Percentiles rank a stretch among this genome's conserved stretches.
These are phyloP conservation scores for Terfezia claveryi DNA, from an alignment of 495 filamentous ascomycete genomes.

Conservation along the genomic window DNA sequence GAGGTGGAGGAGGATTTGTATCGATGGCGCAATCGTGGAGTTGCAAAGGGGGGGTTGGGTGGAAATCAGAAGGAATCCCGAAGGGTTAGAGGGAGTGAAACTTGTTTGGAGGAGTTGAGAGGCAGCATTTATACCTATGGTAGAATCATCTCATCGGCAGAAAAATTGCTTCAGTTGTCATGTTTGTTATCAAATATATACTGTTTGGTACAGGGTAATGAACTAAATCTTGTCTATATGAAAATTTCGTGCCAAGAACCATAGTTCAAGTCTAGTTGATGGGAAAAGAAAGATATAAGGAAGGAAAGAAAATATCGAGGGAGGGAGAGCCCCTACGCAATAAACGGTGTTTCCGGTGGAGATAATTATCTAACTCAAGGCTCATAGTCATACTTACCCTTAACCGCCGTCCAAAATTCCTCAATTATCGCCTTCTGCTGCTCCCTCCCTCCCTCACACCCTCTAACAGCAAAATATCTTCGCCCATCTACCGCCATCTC, in stretches of 20 bases:
- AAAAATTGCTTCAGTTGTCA: too few relatives aligned
- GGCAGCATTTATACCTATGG: too few relatives aligned
- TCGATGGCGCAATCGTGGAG: constrained; percentile 69
- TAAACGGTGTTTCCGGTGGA: constrained; percentile 10
- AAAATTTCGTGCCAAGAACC: too few relatives aligned
- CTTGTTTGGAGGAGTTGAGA: background rate
- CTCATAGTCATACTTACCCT: background rate
- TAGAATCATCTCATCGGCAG: too few relatives aligned
- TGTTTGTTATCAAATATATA: too few relatives aligned
- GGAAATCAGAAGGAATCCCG: constrained; percentile 24
- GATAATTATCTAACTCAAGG: constrained; percentile 3
- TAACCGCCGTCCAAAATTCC: constrained; percentile 46
- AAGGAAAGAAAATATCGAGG: too few relatives aligned
- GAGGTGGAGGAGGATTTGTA: constrained; percentile 61
- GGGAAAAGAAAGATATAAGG: too few relatives aligned
- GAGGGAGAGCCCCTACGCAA: too few relatives aligned
- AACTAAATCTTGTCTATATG: too few relatives aligned
- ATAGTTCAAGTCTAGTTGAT: too few relatives aligned
- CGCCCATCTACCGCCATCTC: constrained; percentile 44
- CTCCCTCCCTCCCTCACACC: constrained; percentile 29
- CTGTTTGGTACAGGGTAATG: too few relatives aligned
- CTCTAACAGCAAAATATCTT: constrained; percentile 57
- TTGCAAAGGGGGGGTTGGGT: constrained; percentile 51
- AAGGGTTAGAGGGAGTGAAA: background rate
- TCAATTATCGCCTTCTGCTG: constrained; percentile 48